phyloP scores from a whole-genome alignment of 78 protist species.

The Bigelowiella natans region DNA sequence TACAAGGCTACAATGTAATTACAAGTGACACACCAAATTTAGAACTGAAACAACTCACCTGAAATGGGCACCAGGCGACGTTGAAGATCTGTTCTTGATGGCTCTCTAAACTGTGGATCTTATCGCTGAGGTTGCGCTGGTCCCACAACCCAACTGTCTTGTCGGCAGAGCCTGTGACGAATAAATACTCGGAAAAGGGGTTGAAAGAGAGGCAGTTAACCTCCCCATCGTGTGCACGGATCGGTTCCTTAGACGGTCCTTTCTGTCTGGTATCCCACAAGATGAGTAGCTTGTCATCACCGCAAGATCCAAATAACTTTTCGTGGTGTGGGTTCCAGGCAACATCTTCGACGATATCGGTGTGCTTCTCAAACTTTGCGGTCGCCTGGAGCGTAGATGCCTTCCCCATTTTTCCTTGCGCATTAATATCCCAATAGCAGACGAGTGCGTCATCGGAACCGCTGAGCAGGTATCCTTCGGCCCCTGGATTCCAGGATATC shows the following conservation, averaged over 20 bases:
- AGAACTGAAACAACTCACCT: too few relatives aligned
- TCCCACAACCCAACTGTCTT: slow-evolving; percentile 78
- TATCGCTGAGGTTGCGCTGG: slow-evolving; percentile 54
- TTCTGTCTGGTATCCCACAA: slow-evolving; percentile 30
- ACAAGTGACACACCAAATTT: too few relatives aligned
- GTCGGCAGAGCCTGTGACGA: slow-evolving; percentile 79
- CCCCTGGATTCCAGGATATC: slow-evolving; percentile 68
- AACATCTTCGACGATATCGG: slow-evolving; percentile 65
- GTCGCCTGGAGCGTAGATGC: background rate
- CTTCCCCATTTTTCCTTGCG: background rate
- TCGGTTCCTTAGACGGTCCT: background rate
- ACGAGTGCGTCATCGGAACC: slow-evolving; percentile 73
- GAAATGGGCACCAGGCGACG: background rate
- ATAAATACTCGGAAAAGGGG: slow-evolving; percentile 65
- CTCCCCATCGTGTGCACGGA: background rate
- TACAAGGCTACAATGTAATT: too few relatives aligned
- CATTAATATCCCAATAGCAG: slow-evolving; percentile 76
- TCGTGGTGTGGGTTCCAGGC: slow-evolving; percentile 39
- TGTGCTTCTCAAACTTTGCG: slow-evolving; percentile 27
- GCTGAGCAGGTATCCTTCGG: slow-evolving; percentile 52
- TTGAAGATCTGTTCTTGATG: slow-evolving; percentile 41
- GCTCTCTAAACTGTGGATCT: slow-evolving; percentile 52
- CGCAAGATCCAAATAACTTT: slow-evolving; percentile 66
- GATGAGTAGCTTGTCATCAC: slow-evolving; percentile 62
- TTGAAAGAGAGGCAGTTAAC: slow-evolving; percentile 74